Base-by-base conservation (phyloP, 176 grass and related monocot genomes). In the Oryza australiensis region DNA sequence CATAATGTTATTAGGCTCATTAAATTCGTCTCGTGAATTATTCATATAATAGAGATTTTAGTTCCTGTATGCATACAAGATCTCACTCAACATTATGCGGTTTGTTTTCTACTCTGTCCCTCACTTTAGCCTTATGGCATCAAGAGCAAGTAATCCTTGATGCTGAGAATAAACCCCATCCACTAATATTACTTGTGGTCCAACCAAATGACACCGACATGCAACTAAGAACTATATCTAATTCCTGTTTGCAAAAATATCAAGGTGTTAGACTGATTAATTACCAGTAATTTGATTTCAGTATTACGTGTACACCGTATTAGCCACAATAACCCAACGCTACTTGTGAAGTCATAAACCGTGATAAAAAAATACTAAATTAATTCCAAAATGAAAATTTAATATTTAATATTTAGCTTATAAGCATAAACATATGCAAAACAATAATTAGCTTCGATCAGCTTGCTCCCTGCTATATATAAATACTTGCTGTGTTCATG, bases 391-490 rank as follows among this genome's bases (percentile, higher is more conserved):
- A 8, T 37, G 7, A 37, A 37, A 4, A 1, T 35, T 37, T 37
- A 37, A 37, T 1, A 37, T 37, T 8, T 37, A 7, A 37, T 7
- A 7, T 37, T 37, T 37, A 37, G 35, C 1, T 37, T 37, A 37
- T 37, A 37, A 37, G 35, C 7, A 9, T 37, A 37, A 37, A 1
- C 7, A 37, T 37, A 6, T 35, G 5, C 35, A 37, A 37, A 37
- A 37, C 35, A 37, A 37, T 37, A 37, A 37, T 37, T 57, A 22
- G 29, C 32, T 86, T 12, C 2, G 78, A 69, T 55, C 51, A 55
- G 7, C 40, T 29, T 8, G 16, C 24, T 22, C 75, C 48, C 30
- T 55, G 43, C 77, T 89, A 89, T 85, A 89, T 89, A 89, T 85
- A 89, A 82, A 72, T 89, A 66, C 67, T 32, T 77, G 87, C 42